Percentiles rank a stretch among this genome's conserved stretches.
phyloP scores from a whole-genome alignment of 768 basidiomycete species.

The Obba rivulosa region DNA sequence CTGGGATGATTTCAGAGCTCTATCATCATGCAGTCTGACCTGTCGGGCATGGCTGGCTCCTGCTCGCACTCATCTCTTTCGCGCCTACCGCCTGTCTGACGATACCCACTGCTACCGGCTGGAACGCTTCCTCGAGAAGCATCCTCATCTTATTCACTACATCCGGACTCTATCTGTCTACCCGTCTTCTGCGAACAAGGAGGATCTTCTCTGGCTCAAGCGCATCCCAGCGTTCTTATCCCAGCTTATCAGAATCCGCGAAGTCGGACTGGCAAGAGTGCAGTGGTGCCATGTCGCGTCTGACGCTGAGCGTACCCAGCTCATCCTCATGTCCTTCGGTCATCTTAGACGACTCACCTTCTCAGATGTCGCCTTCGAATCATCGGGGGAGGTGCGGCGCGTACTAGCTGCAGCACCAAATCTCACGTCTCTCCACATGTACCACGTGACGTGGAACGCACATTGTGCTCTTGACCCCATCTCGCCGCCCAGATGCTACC shows the following conservation, averaged over 20 bases:
- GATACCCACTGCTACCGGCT: constrained; percentile 10
- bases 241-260: constrained; percentile 1
- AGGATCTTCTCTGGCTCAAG: constrained; percentile 5
- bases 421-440: constrained; percentile 6
- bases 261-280: constrained; percentile 9
- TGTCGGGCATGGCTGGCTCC: constrained; percentile 18
- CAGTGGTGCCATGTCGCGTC: constrained; percentile 10
- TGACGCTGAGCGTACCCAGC: neutral
- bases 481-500: neutral
- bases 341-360: constrained; percentile 9
- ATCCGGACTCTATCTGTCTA: constrained; percentile 18
- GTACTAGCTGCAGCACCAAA: constrained; percentile 10
- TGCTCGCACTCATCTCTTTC: constrained; percentile 21
- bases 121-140: constrained; percentile 10
- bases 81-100: constrained; percentile 12
- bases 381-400: constrained; percentile 5
- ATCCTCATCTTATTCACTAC: constrained; percentile 11
- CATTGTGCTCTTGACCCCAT: neutral
- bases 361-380: constrained; percentile 13
- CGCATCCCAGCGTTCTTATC: constrained; percentile 9
- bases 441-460: constrained; percentile 11
- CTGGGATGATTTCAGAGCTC: constrained; percentile 19
- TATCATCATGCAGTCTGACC: constrained; percentile 15
- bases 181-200: constrained; percentile 1
- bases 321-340: constrained; percentile 2